phyloP scores from a whole-genome alignment of 345 rosid species.

The Arabis alpina region DNA sequence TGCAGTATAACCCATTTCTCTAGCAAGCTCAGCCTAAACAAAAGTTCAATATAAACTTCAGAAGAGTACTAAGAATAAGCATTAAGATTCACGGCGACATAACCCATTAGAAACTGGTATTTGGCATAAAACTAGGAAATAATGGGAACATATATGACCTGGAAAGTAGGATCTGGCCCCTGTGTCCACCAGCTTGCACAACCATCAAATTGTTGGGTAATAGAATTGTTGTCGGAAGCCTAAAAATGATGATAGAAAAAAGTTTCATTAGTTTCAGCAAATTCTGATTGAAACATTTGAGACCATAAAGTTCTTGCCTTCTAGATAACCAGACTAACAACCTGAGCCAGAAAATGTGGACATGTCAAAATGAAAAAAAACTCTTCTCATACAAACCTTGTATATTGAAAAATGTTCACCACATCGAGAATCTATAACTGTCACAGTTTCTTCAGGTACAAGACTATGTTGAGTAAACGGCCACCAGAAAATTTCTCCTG shows the following conservation, averaged over 20 bases:
- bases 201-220: slow-evolving; percentile 89
- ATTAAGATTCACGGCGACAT: neutral
- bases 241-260: slow-evolving; percentile 30
- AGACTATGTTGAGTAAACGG: slow-evolving; percentile 95
- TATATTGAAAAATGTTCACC: slow-evolving; percentile 89
- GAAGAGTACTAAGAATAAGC: slow-evolving; percentile 30
- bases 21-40: slow-evolving; percentile 92
- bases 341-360: slow-evolving; percentile 3
- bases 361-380: slow-evolving; percentile 9
- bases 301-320: slow-evolving; percentile 14
- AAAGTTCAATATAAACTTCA: slow-evolving; percentile 58
- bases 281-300: slow-evolving; percentile 2
- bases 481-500: slow-evolving; percentile 89
- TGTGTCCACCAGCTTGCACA: slow-evolving; percentile 99
- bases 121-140: slow-evolving; percentile 16
- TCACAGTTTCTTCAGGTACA: slow-evolving; percentile 65
- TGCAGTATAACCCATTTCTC: slow-evolving; percentile 96
- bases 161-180: slow-evolving; percentile 89
- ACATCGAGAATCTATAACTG: slow-evolving; percentile 89
- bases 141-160: slow-evolving; percentile 61
- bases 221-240: slow-evolving; percentile 50
- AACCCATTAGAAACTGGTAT: neutral
- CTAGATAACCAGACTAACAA: slow-evolving; percentile 2
- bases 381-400: slow-evolving; percentile 58
- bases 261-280: slow-evolving; percentile 12